Conservation (phyloP, 495 filamentous ascomycete species). For the Aspergillus nidulans region DNA sequence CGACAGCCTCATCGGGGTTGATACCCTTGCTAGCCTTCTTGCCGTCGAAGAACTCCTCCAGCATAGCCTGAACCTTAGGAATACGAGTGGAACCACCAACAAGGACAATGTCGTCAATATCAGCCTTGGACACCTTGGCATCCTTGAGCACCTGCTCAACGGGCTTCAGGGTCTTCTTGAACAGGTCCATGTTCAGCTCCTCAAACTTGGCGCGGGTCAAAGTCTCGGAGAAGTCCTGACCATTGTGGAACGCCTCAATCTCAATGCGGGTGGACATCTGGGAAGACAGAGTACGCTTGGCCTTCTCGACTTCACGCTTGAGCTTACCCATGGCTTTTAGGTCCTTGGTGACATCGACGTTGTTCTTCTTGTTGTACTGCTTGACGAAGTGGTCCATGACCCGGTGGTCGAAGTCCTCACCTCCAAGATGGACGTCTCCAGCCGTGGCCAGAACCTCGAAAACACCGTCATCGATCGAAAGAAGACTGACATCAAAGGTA, state of each 20-base stretch:
- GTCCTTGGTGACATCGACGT: slow-evolving; percentile 88
- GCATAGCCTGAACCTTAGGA: slow-evolving; percentile 88
- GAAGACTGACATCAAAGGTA: slow-evolving; percentile 99
- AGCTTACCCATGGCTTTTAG: slow-evolving; percentile 99
- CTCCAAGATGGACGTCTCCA: slow-evolving; percentile 98
- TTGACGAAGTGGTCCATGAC: slow-evolving; percentile 97
- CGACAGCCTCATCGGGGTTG: slow-evolving; percentile 97
- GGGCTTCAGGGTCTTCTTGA: slow-evolving; percentile 98
- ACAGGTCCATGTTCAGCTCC: slow-evolving; percentile 96
- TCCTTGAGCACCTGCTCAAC: slow-evolving; percentile 97
- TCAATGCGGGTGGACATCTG: slow-evolving; percentile 98
- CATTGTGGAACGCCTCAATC: slow-evolving; percentile 95
- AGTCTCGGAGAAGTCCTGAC: slow-evolving; percentile 97
- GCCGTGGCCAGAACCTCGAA: slow-evolving; percentile 98
- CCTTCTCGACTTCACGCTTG: slow-evolving; percentile 99
- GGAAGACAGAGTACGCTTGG: slow-evolving; percentile 97
- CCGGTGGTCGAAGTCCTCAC: slow-evolving; percentile 99
- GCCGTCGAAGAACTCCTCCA: slow-evolving; percentile 92
- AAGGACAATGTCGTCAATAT: slow-evolving; percentile 83
- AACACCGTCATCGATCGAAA: slow-evolving; percentile 94
- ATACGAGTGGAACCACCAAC: slow-evolving; percentile 96
- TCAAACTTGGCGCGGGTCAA: slow-evolving; percentile 99
- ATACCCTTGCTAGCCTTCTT: slow-evolving; percentile 98
- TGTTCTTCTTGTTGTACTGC: slow-evolving; percentile 99
- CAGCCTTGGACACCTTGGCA: slow-evolving; percentile 82